phyloP scores from a whole-genome alignment of 106 monocot genomes.

The Agapanthus africanus region DNA sequence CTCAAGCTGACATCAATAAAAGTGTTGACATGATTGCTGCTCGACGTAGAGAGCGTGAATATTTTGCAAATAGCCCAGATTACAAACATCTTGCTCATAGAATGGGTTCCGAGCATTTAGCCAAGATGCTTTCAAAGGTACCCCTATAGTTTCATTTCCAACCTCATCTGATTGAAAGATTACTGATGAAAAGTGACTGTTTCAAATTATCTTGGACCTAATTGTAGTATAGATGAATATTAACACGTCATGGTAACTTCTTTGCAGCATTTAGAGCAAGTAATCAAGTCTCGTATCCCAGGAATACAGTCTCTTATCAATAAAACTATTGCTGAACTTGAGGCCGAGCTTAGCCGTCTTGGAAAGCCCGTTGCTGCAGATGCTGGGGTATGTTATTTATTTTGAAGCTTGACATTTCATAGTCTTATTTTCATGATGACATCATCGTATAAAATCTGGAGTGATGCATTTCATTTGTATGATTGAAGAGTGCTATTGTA shows the following conservation, averaged over 20 bases:
- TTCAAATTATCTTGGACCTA: neutral
- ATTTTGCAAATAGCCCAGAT: slow-evolving; percentile 49
- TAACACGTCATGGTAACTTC: no score
- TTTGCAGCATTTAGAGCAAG: slow-evolving; percentile 91
- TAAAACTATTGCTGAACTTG: slow-evolving; percentile 82
- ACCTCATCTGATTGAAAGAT: no score
- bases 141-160: no score
- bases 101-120: slow-evolving; percentile 66
- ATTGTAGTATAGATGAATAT: no score
- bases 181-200: neutral
- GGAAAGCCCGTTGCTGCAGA: slow-evolving; percentile 94
- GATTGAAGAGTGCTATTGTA: no score
- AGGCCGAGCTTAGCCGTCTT: slow-evolving; percentile 74
- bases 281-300: slow-evolving; percentile 95
- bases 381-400: slow-evolving; percentile 66
- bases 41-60: slow-evolving; percentile 53
- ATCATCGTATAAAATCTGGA: no score
- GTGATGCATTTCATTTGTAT: no score
- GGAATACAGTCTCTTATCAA: slow-evolving; percentile 88
- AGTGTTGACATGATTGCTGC: slow-evolving; percentile 73
- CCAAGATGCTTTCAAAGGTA: slow-evolving; percentile 68
- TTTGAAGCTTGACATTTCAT: no score
- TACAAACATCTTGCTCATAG: slow-evolving; percentile 59
- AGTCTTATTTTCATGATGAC: no score
- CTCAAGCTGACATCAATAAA: slow-evolving; percentile 65